Evolutionary conservation across 257 asterid genomes (phyloP).

Genomic region (Plectranthus barbatus): DNA sequence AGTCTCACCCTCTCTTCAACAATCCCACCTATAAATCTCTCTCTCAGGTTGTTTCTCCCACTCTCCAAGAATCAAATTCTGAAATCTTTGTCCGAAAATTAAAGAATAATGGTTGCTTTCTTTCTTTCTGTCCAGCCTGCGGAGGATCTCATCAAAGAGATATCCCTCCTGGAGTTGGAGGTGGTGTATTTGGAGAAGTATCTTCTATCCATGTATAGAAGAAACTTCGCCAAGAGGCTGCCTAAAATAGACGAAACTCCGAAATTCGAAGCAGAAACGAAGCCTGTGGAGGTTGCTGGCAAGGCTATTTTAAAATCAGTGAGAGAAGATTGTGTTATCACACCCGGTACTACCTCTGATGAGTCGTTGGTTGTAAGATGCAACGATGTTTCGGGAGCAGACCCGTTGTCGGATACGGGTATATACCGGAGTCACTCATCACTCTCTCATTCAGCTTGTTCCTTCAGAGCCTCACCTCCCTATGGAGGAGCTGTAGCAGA

Average conservation of each 20-base stretch:
- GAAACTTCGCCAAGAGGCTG: constrained; percentile 31
- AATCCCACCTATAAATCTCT: constrained; percentile 39
- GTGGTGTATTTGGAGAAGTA: constrained; percentile 59
- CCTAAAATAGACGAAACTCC: constrained; percentile 7
- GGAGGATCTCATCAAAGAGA: constrained; percentile 69
- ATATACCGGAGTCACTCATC: constrained; percentile 73
- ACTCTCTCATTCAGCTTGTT: constrained; percentile 58
- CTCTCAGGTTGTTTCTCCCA: constrained; percentile 41
- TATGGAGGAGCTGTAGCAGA: constrained; percentile 30
- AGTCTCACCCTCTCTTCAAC: constrained; percentile 35
- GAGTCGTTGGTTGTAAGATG: constrained; percentile 9
- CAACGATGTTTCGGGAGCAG: constrained; percentile 33
- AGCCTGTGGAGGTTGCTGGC: constrained; percentile 12
- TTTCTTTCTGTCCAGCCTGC: constrained; percentile 39
- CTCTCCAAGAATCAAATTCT: neutral
- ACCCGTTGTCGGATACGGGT: constrained; percentile 37
- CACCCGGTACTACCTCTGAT: constrained; percentile 5
- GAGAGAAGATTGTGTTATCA: constrained; percentile 14
- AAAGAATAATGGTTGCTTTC: too few species aligned
- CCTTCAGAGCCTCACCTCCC: constrained; percentile 47
- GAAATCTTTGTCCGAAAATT: neutral
- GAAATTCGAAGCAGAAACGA: constrained; percentile 18
- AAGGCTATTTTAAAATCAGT: constrained; percentile 17
- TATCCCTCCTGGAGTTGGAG: constrained; percentile 62
- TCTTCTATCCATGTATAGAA: constrained; percentile 69